phyloP scores from a whole-genome alignment of 768 basidiomycete species.

The Hemileccinum rubropunctum region DNA sequence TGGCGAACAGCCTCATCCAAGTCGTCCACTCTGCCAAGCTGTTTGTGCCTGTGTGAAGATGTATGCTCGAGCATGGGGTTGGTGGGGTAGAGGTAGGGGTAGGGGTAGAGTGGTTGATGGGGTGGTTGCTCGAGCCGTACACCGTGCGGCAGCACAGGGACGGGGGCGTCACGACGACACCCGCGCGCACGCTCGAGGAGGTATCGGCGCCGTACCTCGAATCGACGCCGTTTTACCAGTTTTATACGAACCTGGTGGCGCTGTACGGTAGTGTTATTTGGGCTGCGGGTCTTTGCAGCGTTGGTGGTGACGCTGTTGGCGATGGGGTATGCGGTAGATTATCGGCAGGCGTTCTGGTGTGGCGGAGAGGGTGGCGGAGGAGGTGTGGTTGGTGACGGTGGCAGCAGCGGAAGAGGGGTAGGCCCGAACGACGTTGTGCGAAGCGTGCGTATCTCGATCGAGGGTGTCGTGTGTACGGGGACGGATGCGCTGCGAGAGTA shows the following conservation, averaged over 20 bases:
- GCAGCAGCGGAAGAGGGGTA: neutral
- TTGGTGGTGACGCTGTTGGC: conserved; percentile 76
- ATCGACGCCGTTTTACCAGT: conserved; percentile 81
- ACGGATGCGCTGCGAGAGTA: conserved; percentile 29
- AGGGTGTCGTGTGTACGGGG: conserved; percentile 42
- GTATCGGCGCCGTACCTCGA: conserved; percentile 62
- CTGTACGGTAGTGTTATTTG: conserved; percentile 94
- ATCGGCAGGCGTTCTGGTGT: conserved; percentile 79
- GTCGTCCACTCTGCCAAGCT: no score
- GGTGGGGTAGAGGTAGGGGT: conserved; percentile 52
- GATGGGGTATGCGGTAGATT: conserved; percentile 77
- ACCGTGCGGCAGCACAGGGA: conserved; percentile 24
- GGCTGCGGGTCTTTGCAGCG: conserved; percentile 68
- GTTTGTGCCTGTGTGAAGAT: conserved; percentile 23
- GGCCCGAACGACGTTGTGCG: conserved; percentile 35
- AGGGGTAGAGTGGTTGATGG: conserved; percentile 58
- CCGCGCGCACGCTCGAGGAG: conserved; percentile 41
- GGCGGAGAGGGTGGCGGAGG: conserved; percentile 62
- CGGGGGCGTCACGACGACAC: conserved; percentile 6
- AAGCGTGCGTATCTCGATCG: conserved; percentile 51
- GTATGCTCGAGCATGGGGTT: conserved; percentile 88
- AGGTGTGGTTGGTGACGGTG: no score
- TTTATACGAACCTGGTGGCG: conserved; percentile 86
- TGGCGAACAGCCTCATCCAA: no score
- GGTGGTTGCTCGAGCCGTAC: conserved; percentile 55